Evolutionary conservation across 1,284 basidiomycete genomes (phyloP), one percentile per base, ranked within the genome.

Genomic region (Ceratobasidium papillatum): DNA sequence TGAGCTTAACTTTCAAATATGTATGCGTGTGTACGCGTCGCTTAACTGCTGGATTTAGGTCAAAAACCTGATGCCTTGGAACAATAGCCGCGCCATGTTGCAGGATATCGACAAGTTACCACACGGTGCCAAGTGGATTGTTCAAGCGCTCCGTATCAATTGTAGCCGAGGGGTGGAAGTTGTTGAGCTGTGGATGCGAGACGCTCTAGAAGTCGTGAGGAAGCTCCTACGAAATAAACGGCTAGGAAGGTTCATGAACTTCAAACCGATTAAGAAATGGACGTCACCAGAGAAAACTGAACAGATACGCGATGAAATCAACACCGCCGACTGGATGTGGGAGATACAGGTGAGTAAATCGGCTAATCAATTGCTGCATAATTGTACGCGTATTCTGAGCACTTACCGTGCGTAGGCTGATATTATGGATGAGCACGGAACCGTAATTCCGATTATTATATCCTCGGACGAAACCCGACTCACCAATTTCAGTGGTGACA

Each of bases 131-230:
- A 41, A 68, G 2, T 68, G 65, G 65, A 11, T 12, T 27, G 52
- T 69, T 4, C 25, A 43, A 43, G 43, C 66, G 7, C 56, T 45
- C 77, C 75, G 14, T 72, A 78, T 9, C 64, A 78, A 43, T 75
- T 74, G 5, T 36, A 78, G 2, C 22, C 38, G 0, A 38, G 77
- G 71, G 45, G 38, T 58, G 0, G 79, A 78, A 58, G 75, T 77
- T 4, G 61, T 82, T 0, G 80, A 83, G 45, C 54, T 83, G 0
- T 83, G 82, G 78, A 54, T 59, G 7, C 49, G 80, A 0, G 77
- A 84, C 22, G 38, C 14, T 7, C 27, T 66, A 80, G 81, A 22
- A 77, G 84, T 0, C 79, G 81, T 43, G 81, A 79, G 34, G 76
- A 84, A 14, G 38, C 69, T 84, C 25, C 51, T 77, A n/a, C 12